Evolutionary conservation across 192 early-diverging fungal species (phyloP).

Genomic region (Irineochytrium annulatum): DNA sequence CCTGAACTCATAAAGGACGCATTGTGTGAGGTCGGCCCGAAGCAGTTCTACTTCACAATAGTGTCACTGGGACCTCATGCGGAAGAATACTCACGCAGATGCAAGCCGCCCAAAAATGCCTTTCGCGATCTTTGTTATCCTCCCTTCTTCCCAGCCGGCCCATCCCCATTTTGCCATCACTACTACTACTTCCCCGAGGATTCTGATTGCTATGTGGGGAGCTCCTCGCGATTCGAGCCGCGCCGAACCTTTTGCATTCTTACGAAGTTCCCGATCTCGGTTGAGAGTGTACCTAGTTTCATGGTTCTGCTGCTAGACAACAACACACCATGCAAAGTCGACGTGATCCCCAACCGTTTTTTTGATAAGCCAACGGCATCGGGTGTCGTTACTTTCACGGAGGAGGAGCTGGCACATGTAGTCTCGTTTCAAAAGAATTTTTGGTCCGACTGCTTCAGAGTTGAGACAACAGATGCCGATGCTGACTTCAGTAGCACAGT

Average conservation of each 20-base stretch:
- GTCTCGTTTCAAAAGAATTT: slow-evolving; percentile 32
- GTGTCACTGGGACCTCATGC: slow-evolving; percentile 33
- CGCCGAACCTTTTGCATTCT: slow-evolving; percentile 34
- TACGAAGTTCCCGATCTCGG: slow-evolving; percentile 26
- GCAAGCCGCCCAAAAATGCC: slow-evolving; percentile 20
- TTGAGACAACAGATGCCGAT: too few relatives aligned
- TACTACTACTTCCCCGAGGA: too few relatives aligned
- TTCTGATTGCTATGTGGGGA: too few relatives aligned
- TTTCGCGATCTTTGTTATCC: slow-evolving; percentile 1
- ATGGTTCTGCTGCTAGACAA: slow-evolving; percentile 22
- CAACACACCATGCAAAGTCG: slow-evolving; percentile 21
- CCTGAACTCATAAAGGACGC: too few relatives aligned
- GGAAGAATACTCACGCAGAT: slow-evolving; percentile 22
- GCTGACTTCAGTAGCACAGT: too few relatives aligned
- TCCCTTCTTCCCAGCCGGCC: slow-evolving; percentile 8
- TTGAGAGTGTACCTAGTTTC: slow-evolving; percentile 20
- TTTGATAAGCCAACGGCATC: too few relatives aligned
- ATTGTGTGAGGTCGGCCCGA: too few relatives aligned
- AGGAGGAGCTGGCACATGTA: slow-evolving; percentile 11
- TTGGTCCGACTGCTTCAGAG: slow-evolving; percentile 35
- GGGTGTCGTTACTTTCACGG: slow-evolving; percentile 21
- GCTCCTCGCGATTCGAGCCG: slow-evolving; percentile 14
- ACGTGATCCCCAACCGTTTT: too few relatives aligned
- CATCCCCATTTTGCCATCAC: slow-evolving; percentile 8
- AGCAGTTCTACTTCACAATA: slow-evolving; percentile 27